phyloP scores from a whole-genome alignment of 768 basidiomycete genomes.

The Gloeophyllum trabeum region DNA sequence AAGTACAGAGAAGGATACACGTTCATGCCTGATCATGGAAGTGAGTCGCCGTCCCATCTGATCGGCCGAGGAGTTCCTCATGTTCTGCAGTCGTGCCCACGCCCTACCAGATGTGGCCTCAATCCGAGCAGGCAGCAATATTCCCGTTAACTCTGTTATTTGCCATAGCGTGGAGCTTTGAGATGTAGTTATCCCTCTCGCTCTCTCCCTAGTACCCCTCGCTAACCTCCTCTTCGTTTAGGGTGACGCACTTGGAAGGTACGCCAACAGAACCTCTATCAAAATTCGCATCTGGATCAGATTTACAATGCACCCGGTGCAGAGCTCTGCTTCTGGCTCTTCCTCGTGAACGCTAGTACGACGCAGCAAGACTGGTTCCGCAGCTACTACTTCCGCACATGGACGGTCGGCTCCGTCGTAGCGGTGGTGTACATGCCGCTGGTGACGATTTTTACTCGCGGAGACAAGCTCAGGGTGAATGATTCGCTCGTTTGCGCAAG shows the following conservation, averaged over 20 bases:
- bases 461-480: conserved; percentile 46
- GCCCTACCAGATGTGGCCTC: conserved; percentile 49
- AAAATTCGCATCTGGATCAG: not conserved
- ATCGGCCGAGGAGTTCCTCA: conserved; percentile 1
- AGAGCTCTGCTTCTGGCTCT: conserved; percentile 87
- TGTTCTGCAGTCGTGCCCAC: conserved; percentile 44
- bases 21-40: conserved; percentile 28
- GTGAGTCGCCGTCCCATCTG: conserved; percentile 25
- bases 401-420: conserved; percentile 52
- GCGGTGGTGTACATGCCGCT: conserved; percentile 61
- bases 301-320: conserved; percentile 5
- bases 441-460: conserved; percentile 51
- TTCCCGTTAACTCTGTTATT: conserved; percentile 58
- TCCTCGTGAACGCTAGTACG: conserved; percentile 57
- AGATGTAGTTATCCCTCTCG: conserved; percentile 43
- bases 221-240: conserved; percentile 12
- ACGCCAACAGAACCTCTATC: conserved; percentile 3
- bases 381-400: conserved; percentile 62
- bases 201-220: not conserved
- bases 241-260: conserved; percentile 79
- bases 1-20: conserved; percentile 66
- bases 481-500: too few relatives aligned
- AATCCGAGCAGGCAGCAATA: conserved; percentile 31
- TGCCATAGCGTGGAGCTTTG: conserved; percentile 59
- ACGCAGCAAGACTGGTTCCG: conserved; percentile 67